Base-by-base conservation (phyloP, 257 asterid genomes). In the Lycium barbarum region DNA sequence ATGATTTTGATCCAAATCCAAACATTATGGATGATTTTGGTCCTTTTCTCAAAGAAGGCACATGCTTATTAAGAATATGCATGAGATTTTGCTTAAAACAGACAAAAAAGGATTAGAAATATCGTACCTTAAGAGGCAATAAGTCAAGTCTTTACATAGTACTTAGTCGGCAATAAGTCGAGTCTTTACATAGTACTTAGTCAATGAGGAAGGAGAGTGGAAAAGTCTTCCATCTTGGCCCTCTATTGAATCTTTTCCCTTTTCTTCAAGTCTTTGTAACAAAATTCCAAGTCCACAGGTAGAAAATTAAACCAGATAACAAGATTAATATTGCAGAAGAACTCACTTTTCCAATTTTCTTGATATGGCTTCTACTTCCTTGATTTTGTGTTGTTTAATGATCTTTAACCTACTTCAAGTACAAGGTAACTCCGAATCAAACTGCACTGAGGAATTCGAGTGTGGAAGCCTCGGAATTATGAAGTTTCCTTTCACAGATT, bases 401-500 rank as follows among this genome's bases (percentile, higher is more conserved):
- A 81, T 81, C 8, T 59, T 81, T 80, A 3, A 26, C 55, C 36
- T 80, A 38, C 33, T 17, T 81, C 84, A 81, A 6, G 58, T 12
- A 59, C 65, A 38, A 59, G 84, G 84, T 12, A 12, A 36, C 0
- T 80, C 73, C 72, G 12, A 18, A 81, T 59, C 40, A 57, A 68
- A 17, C 53, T 83, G 85, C 26, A 40, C 47, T 22, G 22, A 47
- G 10, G 38, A 54, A 36, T 83, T 83, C 14, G 9, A 51, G 45
- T 68, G 85, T 55, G 70, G 79, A 17, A 9, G 0, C n/a, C 70
- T 83, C 13, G 54, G 62, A 65, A 14, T 22, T 20, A 36, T 83
- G 67, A 51, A 26, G 18, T 83, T 83, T 18, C 85, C 85, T 83
- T 83, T 83, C 72, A 33, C 72, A 57, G 70, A 83, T 71, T 51